Conservation (phyloP, 2,329 filamentous ascomycete genomes). For the Tolypocladium nubicola region DNA sequence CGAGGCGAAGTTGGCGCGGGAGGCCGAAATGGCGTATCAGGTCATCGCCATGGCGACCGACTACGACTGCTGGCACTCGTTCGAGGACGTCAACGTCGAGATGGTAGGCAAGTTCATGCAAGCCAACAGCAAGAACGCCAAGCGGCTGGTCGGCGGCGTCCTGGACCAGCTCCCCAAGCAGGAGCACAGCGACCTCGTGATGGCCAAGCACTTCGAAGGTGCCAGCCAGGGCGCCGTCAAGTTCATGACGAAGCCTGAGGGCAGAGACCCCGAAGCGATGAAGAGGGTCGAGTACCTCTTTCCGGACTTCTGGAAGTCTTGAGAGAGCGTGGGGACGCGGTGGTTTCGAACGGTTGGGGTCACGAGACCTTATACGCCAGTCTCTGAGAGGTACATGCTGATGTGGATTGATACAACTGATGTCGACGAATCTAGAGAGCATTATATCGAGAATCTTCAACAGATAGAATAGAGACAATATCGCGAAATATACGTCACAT, state of each 20-base stretch:
- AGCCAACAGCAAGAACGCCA: slow-evolving; percentile 81
- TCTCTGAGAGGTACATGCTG: not conserved
- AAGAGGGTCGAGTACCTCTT: slow-evolving; percentile 81
- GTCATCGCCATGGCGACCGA: slow-evolving; percentile 99
- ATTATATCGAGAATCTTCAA: not conserved
- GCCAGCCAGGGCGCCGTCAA: slow-evolving; percentile 66
- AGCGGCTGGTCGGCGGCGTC: slow-evolving; percentile 73
- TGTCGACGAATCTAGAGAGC: not conserved
- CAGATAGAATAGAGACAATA: not conserved
- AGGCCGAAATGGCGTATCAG: slow-evolving; percentile 94
- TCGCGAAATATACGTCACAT: not conserved
- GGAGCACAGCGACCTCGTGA: slow-evolving; percentile 64
- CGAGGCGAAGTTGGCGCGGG: slow-evolving; percentile 89
- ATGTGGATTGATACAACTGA: not conserved
- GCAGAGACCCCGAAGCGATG: slow-evolving; percentile 62
- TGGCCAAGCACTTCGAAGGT: slow-evolving; percentile 73
- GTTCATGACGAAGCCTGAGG: slow-evolving; percentile 71
- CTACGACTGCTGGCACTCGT: slow-evolving; percentile 94
- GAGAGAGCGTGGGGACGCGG: not conserved
- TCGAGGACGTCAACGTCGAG: slow-evolving; percentile 79
- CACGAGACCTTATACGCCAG: not conserved
- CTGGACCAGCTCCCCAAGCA: slow-evolving; percentile 74
- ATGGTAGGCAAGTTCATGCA: slow-evolving; percentile 98
- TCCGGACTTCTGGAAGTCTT: slow-evolving; percentile 59
- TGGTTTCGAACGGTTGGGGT: not conserved